A percentile compares a stretch with the other conserved stretches of the same genome.
Evolutionary conservation across 2,329 filamentous ascomycete genomes (phyloP).

Genomic region (Xylaria multiplex): DNA sequence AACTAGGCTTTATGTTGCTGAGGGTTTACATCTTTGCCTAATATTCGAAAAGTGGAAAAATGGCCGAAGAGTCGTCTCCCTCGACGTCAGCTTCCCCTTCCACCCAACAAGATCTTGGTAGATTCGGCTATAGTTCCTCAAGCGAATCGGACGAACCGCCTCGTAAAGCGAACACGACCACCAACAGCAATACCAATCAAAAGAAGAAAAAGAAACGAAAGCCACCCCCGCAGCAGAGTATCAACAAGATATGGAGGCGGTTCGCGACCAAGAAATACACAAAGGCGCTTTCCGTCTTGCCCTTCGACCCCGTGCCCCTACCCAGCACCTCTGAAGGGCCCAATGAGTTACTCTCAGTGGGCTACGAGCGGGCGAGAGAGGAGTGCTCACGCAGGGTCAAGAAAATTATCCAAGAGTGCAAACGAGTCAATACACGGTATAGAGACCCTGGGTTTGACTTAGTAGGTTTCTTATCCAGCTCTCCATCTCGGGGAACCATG

Average conservation of each 20-base stretch:
- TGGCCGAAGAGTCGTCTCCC: conserved; percentile 19
- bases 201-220: conserved; percentile 69
- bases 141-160: conserved; percentile 59
- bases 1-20: conserved; percentile 3
- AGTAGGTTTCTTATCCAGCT: conserved; percentile 56
- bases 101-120: conserved; percentile 42
- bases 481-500: conserved; percentile 44
- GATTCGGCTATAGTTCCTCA: conserved; percentile 60
- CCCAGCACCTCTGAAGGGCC: conserved; percentile 61
- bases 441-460: conserved; percentile 71
- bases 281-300: conserved; percentile 72
- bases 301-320: conserved; percentile 68
- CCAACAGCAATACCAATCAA: conserved; percentile 52
- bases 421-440: conserved; percentile 81
- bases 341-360: conserved; percentile 68
- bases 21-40: background rate
- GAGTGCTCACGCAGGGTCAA: conserved; percentile 71
- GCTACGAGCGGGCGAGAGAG: conserved; percentile 71
- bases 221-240: conserved; percentile 70
- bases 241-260: conserved; percentile 73
- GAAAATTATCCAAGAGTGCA: conserved; percentile 73
- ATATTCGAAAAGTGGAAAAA: conserved; percentile 9
- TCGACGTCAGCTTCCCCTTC: conserved; percentile 32
- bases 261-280: conserved; percentile 70
- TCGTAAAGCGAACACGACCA: conserved; percentile 49